Base-by-base conservation (phyloP, 176 grass and related monocot genomes). In the Triticum dicoccoides region DNA sequence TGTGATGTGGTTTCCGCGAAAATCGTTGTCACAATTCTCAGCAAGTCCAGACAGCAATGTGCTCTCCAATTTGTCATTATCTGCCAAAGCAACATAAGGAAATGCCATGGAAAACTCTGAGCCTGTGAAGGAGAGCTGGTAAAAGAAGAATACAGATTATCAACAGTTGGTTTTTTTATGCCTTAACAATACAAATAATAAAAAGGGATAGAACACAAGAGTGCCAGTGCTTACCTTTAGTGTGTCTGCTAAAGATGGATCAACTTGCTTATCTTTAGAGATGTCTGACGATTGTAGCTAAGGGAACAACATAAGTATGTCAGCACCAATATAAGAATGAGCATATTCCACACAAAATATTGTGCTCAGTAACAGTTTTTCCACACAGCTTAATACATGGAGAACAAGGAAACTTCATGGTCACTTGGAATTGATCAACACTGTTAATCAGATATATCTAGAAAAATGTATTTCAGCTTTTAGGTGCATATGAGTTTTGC, bases 41-140 rank as follows among this genome's bases (percentile, higher is more conserved):
- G 87, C 52, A 91, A 98, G 92, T 68, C 88, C 85, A 59, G 88
- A 84, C 29, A 98, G 30, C 85, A 98, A 86, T 30, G 90, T 93
- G 41, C 86, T 85, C 90, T 98, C 94, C 86, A 96, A 41, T 69
- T 79, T 94, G 20, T 92, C 92, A 52, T 87, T 90, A 80, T 92
- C 82, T 86, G 88, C 35, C 17, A 90, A 79, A 81, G 84, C 82
- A 82, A 96, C 92, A 83, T 96, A 96, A 2, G 94, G 97, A 70
- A 94, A 98, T 71, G 93, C 94, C 86, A 98, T 91, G 51, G 89
- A 96, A 87, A 98, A 94, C 44, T 98, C 90, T 24, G 97, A 98
- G 34, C 38, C 80, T 85, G 87, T 90, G 66, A 96, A 94, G 8
- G 89, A 90, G 23, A 73, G 54, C 94, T 98, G 83, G 23, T 34